Percentiles rank a stretch among this genome's conserved stretches.
Evolutionary conservation across 2,329 filamentous ascomycete genomes (phyloP).

Genomic region (Alternaria viburni): DNA sequence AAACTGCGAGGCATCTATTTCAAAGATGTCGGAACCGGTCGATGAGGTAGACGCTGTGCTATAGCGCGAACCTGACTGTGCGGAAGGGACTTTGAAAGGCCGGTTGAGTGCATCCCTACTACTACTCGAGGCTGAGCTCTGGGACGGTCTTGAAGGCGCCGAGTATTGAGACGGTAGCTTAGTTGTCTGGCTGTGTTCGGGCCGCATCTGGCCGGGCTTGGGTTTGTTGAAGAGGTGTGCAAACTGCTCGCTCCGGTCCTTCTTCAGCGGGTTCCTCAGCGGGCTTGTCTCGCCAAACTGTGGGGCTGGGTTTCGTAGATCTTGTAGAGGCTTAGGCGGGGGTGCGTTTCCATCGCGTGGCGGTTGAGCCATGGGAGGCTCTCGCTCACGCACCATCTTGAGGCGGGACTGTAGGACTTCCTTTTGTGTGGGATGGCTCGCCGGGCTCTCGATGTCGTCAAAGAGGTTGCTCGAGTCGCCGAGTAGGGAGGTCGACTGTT

Average conservation of each 20-base stretch:
- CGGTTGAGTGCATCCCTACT: constrained; percentile 11
- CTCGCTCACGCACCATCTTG: constrained; percentile 61
- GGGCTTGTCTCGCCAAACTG: constrained; percentile 67
- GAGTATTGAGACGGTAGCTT: constrained; percentile 31
- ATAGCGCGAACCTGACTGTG: constrained; percentile 29
- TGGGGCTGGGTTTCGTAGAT: constrained; percentile 35
- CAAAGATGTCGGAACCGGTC: constrained; percentile 40
- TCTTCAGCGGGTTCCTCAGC: constrained; percentile 57
- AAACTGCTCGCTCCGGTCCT: constrained; percentile 36
- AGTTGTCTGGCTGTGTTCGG: constrained; percentile 57
- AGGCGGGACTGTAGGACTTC: constrained; percentile 4
- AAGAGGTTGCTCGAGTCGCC: constrained; percentile 47
- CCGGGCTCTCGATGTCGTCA: constrained; percentile 29
- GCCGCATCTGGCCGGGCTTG: constrained; percentile 55
- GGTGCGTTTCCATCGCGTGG: constrained; percentile 23
- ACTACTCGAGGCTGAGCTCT: not conserved
- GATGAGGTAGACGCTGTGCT: constrained; percentile 32
- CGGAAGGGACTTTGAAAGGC: constrained; percentile 22
- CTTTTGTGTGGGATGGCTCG: not conserved
- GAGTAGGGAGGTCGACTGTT: constrained; percentile 24
- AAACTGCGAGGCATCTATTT: constrained; percentile 45
- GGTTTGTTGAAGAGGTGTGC: constrained; percentile 60
- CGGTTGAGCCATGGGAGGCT: constrained; percentile 50
- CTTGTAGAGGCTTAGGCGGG: constrained; percentile 38
- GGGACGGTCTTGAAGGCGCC: constrained; percentile 7